A percentile compares a stretch with the other conserved stretches of the same genome.
phyloP scores from a whole-genome alignment of 1,139 yeast species.

The Yamadazyma membranifaciens region DNA sequence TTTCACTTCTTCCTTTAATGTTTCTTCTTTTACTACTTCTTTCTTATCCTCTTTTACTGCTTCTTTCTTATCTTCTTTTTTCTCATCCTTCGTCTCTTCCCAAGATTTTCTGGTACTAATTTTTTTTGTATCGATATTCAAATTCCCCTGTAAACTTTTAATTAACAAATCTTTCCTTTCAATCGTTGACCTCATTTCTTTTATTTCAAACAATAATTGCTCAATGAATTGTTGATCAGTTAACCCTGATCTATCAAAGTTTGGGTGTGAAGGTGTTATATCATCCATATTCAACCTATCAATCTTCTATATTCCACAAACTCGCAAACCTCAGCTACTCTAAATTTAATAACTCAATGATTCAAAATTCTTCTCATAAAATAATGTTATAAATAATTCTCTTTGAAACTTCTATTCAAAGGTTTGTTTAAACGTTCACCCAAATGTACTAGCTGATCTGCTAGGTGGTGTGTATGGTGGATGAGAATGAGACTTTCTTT shows the following conservation, averaged over 20 bases:
- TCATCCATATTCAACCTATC: conserved; percentile 12
- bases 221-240: conserved; percentile 36
- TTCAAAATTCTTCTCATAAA: not conserved
- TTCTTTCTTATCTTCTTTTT: not conserved
- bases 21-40: not conserved
- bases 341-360: not conserved
- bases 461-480: too few relatives aligned
- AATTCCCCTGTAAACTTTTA: conserved; percentile 18
- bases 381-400: not conserved
- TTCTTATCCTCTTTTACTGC: not conserved
- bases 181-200: conserved; percentile 24
- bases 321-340: too few relatives aligned
- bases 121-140: conserved; percentile 3
- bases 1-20: not conserved
- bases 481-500: too few relatives aligned
- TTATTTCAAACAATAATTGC: conserved; percentile 35
- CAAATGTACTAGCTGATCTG: too few relatives aligned
- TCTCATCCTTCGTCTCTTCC: not conserved
- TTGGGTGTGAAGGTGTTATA: conserved; percentile 36
- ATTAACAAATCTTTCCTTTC: conserved; percentile 17
- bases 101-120: not conserved
- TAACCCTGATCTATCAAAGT: conserved; percentile 31
- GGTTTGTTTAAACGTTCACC: not conserved
- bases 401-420: too few relatives aligned
- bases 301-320: not conserved